phyloP scores from a whole-genome alignment of 2,329 filamentous ascomycete genomes.

The Lasiodiplodia sp. region DNA sequence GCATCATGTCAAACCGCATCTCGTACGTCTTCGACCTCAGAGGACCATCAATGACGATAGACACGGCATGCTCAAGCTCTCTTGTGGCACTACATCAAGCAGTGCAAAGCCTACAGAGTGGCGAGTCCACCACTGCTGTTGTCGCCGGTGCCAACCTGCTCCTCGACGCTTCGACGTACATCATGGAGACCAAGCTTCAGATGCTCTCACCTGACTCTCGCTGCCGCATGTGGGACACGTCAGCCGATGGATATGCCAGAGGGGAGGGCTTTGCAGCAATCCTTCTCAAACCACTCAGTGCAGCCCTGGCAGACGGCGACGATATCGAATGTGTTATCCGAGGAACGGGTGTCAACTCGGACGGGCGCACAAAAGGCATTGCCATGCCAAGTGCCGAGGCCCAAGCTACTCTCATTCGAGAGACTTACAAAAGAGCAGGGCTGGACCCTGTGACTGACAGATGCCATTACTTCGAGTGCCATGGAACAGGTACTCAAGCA shows the following conservation, averaged over 20 bases:
- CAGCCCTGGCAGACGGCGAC: conserved; percentile 55
- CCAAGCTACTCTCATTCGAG: conserved; percentile 45
- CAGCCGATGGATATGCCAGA: conserved; percentile 27
- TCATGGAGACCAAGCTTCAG: conserved; percentile 27
- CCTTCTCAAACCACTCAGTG: conserved; percentile 56
- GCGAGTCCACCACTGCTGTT: background rate
- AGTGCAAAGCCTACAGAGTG: conserved; percentile 13
- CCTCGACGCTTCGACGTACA: conserved; percentile 31
- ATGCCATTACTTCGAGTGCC: conserved; percentile 45
- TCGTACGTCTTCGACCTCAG: conserved; percentile 40
- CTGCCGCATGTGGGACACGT: conserved; percentile 37
- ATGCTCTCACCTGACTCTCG: conserved; percentile 43
- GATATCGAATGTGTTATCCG: conserved; percentile 47
- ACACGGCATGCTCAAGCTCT: conserved; percentile 41
- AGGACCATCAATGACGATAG: conserved; percentile 38
- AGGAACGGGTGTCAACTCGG: conserved; percentile 40
- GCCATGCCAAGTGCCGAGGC: conserved; percentile 21
- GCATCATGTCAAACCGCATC: conserved; percentile 39
- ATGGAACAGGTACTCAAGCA: conserved; percentile 36
- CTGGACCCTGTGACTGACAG: conserved; percentile 38
- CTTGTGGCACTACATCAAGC: conserved; percentile 36
- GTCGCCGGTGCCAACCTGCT: conserved; percentile 20
- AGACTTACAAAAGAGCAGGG: conserved; percentile 43
- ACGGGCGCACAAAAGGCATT: conserved; percentile 47
- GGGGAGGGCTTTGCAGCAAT: conserved; percentile 57